Base-by-base conservation (phyloP, 2,329 filamentous ascomycete species). In the Hymenoscyphus scutula region DNA sequence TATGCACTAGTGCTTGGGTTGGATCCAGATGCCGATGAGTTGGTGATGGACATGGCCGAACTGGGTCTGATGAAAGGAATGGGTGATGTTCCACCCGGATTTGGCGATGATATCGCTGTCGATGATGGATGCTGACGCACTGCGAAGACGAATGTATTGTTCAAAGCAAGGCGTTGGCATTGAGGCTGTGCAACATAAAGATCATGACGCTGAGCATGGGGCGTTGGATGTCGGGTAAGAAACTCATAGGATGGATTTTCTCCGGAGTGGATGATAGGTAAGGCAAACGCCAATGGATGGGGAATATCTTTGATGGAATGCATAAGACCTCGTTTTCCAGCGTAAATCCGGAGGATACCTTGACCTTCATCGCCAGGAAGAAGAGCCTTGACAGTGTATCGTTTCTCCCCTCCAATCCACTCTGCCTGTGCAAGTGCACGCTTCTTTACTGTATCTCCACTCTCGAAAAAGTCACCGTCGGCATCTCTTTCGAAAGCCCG, bases 141-240 rank as follows among this genome's bases (percentile, higher is more conserved):
- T 59, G 90, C 90, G 76, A 99, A 99, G 30, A 99, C 94, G 73
- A 97, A 99, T 0, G 95, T 99, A 74, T 99, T 98, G 79, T 98
- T 97, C 61, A 96, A 82, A 1, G 92, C 93, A 30, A 99, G 81
- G 29, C 88, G 86, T 67, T 89, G 84, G 75, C 95, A 99, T 76
- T 99, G 96, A 1, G 96, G 95, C 74, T 98, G 95, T 53, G 93
- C 91, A 66, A 99, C 91, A 76, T 99, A 99, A 63, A 99, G 88
- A 74, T 99, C 95, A 76, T 99, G 93, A 51, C 94, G 87, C 73
- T 97, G 92, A n/a, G 95, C 95, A 75, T 99, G 95, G 8, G 95
- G 95, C 2, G 95, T 99, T 7, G 96, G 96, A 74, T 99, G 95
- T 4, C 95, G 87, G 45, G 89, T 89, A 54, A 97, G 83, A 76